Evolutionary conservation across 192 early-diverging fungal species (phyloP).

Genomic region (Funneliformis geosporum): DNA sequence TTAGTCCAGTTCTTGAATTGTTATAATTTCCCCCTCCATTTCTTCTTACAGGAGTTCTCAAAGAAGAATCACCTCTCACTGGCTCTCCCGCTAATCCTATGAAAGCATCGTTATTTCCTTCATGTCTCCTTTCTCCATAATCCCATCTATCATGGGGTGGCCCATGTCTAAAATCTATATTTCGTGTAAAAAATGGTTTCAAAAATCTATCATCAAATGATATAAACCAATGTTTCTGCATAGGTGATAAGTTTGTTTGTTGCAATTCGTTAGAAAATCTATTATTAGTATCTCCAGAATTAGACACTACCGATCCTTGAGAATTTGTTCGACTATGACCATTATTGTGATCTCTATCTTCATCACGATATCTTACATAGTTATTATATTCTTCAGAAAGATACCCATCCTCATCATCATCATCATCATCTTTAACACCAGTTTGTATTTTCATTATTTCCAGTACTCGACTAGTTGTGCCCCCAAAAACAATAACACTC

Average conservation of each 20-base stretch:
- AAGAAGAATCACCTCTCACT: neutral
- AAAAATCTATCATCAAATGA: conserved; percentile 79
- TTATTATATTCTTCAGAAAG: conserved; percentile 31
- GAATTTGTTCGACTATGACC: conserved; percentile 38
- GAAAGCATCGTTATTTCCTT: neutral
- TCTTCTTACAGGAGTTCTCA: neutral
- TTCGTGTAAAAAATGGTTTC: conserved; percentile 75
- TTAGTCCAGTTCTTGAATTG: neutral
- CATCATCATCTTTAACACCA: conserved; percentile 63
- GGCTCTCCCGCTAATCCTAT: neutral
- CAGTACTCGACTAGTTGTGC: conserved; percentile 82
- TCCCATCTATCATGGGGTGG: neutral
- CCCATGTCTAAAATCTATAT: neutral
- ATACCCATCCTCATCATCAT: conserved; percentile 47
- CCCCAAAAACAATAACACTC: conserved; percentile 89
- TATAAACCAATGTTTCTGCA: conserved; percentile 77
- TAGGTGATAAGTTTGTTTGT: conserved; percentile 11
- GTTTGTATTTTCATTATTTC: conserved; percentile 75
- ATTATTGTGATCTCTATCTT: conserved; percentile 30
- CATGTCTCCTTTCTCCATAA: neutral
- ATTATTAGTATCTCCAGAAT: conserved; percentile 27
- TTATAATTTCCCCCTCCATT: neutral
- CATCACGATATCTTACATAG: conserved; percentile 41
- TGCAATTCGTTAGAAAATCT: conserved; percentile 26
- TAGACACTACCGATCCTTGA: conserved; percentile 37